Conservation (phyloP, 208 protist species). For the Trypanosoma congolense region DNA sequence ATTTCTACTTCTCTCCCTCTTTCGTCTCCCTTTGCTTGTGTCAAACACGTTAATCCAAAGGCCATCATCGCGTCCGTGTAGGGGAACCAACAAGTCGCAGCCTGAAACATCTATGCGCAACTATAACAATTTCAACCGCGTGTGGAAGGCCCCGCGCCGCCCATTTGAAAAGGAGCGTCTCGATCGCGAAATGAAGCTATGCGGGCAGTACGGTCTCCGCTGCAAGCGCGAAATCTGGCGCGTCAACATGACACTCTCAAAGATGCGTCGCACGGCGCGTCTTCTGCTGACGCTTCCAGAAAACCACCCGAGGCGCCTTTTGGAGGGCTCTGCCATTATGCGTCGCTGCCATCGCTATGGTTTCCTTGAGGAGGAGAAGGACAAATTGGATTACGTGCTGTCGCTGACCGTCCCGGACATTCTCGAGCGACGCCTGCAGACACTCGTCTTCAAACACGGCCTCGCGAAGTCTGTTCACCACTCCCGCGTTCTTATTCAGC, state of each 20-base stretch:
- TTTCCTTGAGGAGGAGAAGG: constrained; percentile 97
- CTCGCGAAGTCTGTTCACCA: constrained; percentile 99
- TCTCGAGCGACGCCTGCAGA: constrained; percentile 99
- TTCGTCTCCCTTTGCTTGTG: neutral
- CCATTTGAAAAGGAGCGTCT: constrained; percentile 99
- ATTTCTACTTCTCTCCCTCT: neutral
- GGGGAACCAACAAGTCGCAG: constrained; percentile 7
- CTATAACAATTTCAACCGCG: constrained; percentile 96
- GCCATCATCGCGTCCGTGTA: neutral
- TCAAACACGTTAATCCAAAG: constrained; percentile 7
- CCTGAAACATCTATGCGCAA: constrained; percentile 64
- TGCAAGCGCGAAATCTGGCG: constrained; percentile 99
- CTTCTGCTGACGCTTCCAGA: constrained; percentile 98
- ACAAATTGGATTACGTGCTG: constrained; percentile 99
- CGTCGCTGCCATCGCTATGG: constrained; percentile 98
- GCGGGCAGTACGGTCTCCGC: constrained; percentile 98
- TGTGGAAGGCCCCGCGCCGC: constrained; percentile 96
- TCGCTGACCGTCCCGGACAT: constrained; percentile 98
- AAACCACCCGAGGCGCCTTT: constrained; percentile 93
- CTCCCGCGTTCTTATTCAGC: constrained; percentile 98
- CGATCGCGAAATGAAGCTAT: constrained; percentile 99
- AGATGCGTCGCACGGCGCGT: constrained; percentile 99
- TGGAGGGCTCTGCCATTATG: constrained; percentile 99
- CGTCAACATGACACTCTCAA: constrained; percentile 97
- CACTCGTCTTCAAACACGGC: constrained; percentile 97